Conservation (phyloP, 768 basidiomycete species). For the Lactarius vividus region DNA sequence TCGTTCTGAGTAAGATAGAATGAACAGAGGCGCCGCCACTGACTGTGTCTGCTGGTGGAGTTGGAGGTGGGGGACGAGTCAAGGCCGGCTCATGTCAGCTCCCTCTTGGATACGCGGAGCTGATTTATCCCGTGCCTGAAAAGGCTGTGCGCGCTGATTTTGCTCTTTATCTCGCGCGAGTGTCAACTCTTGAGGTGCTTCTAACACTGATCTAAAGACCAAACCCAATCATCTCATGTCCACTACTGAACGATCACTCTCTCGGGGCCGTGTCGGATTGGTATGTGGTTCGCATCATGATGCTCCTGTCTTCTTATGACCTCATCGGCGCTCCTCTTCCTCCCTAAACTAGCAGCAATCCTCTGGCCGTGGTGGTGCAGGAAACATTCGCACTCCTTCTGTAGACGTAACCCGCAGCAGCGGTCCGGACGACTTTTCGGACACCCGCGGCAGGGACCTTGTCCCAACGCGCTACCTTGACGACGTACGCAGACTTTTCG, state of each 20-base stretch:
- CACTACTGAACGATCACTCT: constrained; percentile 8
- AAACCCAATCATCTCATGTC: constrained; percentile 6
- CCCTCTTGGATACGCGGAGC: neutral
- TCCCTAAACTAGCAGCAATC: constrained; percentile 48
- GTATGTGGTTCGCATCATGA: neutral
- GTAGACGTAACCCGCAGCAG: constrained; percentile 30
- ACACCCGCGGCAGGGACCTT: constrained; percentile 61
- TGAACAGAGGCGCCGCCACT: neutral
- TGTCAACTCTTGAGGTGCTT: neutral
- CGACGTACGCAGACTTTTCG: constrained; percentile 34
- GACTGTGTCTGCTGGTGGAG: neutral
- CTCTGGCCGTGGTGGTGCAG: constrained; percentile 65
- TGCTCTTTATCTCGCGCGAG: constrained; percentile 8
- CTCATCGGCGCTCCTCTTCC: neutral
- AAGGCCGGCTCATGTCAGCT: neutral
- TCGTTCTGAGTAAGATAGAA: neutral
- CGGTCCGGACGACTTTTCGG: constrained; percentile 55
- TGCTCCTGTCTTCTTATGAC: neutral
- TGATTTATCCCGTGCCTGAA: neutral
- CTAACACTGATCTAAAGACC: neutral
- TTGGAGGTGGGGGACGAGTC: neutral
- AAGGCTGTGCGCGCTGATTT: constrained; percentile 1
- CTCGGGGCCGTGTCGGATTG: constrained; percentile 8
- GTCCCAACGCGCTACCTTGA: constrained; percentile 34
- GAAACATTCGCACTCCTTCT: constrained; percentile 55